Evolutionary conservation across 2,329 filamentous ascomycete species (phyloP).

Genomic region (Scedosporium aurantiacum): DNA sequence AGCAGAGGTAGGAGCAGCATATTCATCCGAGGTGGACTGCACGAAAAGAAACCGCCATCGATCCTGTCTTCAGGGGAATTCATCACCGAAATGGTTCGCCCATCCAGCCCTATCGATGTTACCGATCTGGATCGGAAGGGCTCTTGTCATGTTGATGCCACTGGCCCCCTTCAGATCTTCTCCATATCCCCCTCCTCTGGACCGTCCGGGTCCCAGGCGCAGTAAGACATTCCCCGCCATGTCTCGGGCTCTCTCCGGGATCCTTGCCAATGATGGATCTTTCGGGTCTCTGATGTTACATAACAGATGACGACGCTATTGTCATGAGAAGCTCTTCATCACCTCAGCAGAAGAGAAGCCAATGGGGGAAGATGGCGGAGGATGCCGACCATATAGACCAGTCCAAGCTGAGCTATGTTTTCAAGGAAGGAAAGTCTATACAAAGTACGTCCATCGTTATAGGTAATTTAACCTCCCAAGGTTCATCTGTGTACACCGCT

Average conservation of each 20-base stretch:
- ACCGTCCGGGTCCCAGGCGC: background rate
- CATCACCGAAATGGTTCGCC: background rate
- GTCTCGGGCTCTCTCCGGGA: slow-evolving; percentile 1
- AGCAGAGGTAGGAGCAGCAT: background rate
- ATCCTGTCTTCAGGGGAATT: background rate
- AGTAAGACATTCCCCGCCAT: background rate
- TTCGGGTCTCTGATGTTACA: background rate
- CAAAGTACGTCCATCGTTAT: too few species aligned
- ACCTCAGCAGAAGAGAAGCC: too few species aligned
- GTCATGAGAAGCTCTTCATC: background rate
- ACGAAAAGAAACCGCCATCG: too few species aligned
- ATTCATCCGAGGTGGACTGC: background rate
- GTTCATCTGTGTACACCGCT: background rate
- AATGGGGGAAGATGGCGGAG: too few species aligned
- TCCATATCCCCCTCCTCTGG: too few species aligned
- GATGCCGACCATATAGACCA: too few species aligned
- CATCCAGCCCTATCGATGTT: background rate
- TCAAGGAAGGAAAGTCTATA: too few species aligned
- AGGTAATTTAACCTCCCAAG: too few species aligned
- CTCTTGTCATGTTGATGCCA: background rate
- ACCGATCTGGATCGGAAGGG: background rate
- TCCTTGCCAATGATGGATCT: background rate
- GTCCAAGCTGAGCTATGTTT: background rate
- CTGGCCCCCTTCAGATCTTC: too few species aligned
- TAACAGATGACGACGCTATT: background rate